Conservation (phyloP, 2,329 filamentous ascomycete species). For the Talaromyces verruculosus region DNA sequence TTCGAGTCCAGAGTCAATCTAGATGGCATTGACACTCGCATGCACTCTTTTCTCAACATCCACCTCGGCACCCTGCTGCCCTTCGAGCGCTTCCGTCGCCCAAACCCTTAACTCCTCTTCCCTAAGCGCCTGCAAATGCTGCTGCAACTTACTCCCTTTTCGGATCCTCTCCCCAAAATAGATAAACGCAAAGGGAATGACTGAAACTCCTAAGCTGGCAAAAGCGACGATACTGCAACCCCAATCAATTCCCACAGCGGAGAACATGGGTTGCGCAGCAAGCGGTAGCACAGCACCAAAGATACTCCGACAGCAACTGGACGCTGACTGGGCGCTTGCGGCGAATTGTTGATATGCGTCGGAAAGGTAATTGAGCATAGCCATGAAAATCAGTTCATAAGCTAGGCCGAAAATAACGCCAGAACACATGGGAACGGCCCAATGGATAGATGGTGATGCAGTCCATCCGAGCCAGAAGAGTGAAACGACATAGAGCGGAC, state of each 20-base stretch:
- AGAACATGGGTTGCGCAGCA: slow-evolving; percentile 46
- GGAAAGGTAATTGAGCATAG: slow-evolving; percentile 63
- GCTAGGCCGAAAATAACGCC: slow-evolving; percentile 64
- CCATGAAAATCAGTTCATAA: slow-evolving; percentile 63
- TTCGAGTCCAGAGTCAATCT: neutral
- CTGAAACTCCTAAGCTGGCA: slow-evolving; percentile 38
- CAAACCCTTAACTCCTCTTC: slow-evolving; percentile 31
- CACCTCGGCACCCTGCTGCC: neutral
- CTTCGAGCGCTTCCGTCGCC: slow-evolving; percentile 30
- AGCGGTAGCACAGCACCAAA: slow-evolving; percentile 61
- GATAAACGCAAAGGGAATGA: slow-evolving; percentile 47
- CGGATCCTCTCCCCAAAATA: slow-evolving; percentile 41
- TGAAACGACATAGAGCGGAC: slow-evolving; percentile 56
- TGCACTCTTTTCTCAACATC: neutral
- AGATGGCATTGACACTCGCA: neutral
- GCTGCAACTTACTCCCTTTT: slow-evolving; percentile 44
- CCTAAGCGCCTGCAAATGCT: slow-evolving; percentile 40
- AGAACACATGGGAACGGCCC: slow-evolving; percentile 56
- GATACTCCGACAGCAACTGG: slow-evolving; percentile 53
- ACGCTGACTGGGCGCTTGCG: slow-evolving; percentile 56
- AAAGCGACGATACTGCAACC: slow-evolving; percentile 46
- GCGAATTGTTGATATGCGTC: slow-evolving; percentile 69
- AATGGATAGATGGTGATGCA: slow-evolving; percentile 35
- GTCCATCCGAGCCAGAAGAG: slow-evolving; percentile 51
- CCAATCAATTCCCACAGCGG: slow-evolving; percentile 44